Base-by-base conservation (phyloP, 2,329 filamentous ascomycete genomes). In the Pezicula neosporulosa region DNA sequence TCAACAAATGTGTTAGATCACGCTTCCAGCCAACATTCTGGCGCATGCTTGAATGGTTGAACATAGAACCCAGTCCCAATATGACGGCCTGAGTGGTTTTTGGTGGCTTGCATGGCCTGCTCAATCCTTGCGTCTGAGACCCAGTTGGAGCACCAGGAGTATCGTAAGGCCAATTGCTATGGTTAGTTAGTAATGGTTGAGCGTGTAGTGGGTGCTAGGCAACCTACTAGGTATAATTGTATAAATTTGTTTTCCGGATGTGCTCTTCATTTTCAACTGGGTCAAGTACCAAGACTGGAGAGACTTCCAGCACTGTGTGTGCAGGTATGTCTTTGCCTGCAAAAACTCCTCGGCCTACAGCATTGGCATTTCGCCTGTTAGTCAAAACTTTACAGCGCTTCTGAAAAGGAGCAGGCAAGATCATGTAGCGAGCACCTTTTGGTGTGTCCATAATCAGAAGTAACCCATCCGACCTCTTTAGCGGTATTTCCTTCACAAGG, bases 21-120 rank as follows among this genome's bases (percentile, higher is more conserved):
- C 77, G 68, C 55, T 71, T 70, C 78, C 78, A 82, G 3, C 73
- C 77, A 4, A 82, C 75, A 59, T 83, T 83, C 56, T 82, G 79
- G 27, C 71, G 56, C 10, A 66, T 58, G 0, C 64, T 66, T 3
- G 77, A 78, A 56, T 83, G 79, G 53, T 83, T 82, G 68, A 82
- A 82, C 76, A 82, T 79, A 49, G 71, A 76, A 15, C 80, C 80
- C 0, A 83, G 66, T 3, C 79, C 79, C 36, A 82, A 69, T 28
- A 81, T 70, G 2, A 82, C 65, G 9, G 77, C 79, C 65, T 82
- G 78, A 0, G 73, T 72, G 33, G 63, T 70, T 24, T 62, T 62
- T 9, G 58, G 62, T 13, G 52, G n/a, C 51, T 55, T 61, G 28
- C 37, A 47, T 30, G 44, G 18, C 6, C 45, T 45, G 35, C 51